A percentile compares a stretch with the other conserved stretches of the same genome.
phyloP scores from a whole-genome alignment of 1,139 yeast species.

The Blastobotrys petasosporus region DNA sequence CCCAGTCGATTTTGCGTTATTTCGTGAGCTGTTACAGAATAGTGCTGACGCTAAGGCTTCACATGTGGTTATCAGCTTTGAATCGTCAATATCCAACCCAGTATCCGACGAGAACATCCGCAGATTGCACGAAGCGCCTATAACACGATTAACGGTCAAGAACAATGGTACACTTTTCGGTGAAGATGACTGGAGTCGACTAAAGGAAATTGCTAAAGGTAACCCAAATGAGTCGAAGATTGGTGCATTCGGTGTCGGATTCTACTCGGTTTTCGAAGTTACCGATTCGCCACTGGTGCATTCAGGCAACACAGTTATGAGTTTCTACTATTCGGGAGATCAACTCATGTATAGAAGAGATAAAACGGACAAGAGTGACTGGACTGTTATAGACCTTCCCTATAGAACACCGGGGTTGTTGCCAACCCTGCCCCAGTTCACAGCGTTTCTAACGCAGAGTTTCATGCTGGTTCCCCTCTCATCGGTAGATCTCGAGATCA shows the following conservation, averaged over 20 bases:
- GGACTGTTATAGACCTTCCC: constrained; percentile 39
- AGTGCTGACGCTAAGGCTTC: constrained; percentile 40
- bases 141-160: constrained; percentile 30
- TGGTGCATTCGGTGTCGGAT: constrained; percentile 99
- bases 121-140: constrained; percentile 27
- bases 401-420: constrained; percentile 28
- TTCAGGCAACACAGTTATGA: constrained; percentile 36
- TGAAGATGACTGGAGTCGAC: constrained; percentile 38
- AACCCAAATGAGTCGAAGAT: constrained; percentile 91
- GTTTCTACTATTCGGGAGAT: constrained; percentile 37
- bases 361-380: constrained; percentile 25
- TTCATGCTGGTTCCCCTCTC: constrained; percentile 34
- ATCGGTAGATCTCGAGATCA: constrained; percentile 30
- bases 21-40: constrained; percentile 37
- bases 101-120: constrained; percentile 16
- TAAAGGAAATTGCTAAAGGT: constrained; percentile 40
- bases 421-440: constrained; percentile 34
- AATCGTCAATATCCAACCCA: constrained; percentile 13
- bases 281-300: constrained; percentile 59
- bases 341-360: constrained; percentile 35
- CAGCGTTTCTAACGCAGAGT: constrained; percentile 38
- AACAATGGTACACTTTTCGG: constrained; percentile 36
- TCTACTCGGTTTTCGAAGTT: constrained; percentile 94
- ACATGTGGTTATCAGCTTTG: constrained; percentile 32
- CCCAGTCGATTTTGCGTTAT: constrained; percentile 39